Conservation (phyloP, 129 eudicot species). For the Ambrosia artemisiifolia region DNA sequence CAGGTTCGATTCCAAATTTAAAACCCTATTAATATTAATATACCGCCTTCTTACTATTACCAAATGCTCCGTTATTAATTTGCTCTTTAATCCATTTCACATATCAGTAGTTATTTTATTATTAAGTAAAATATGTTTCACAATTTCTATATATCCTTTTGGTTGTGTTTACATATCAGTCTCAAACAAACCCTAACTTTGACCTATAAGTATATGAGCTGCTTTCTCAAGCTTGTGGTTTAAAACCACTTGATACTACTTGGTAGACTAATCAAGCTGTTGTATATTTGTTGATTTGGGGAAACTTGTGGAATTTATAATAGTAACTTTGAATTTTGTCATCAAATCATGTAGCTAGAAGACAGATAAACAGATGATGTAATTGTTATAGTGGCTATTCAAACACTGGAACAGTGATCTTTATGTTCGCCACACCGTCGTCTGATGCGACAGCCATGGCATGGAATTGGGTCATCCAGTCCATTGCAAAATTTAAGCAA, state of each 20-base stretch:
- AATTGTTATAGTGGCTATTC: constrained; percentile 13
- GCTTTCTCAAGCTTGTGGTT: too few species aligned
- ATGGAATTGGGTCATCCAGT: constrained; percentile 39
- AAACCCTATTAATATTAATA: background rate
- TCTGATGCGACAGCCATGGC: constrained; percentile 19
- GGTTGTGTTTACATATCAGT: too few species aligned
- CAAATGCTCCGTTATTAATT: constrained; percentile 7
- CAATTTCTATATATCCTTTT: too few species aligned
- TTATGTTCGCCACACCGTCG: constrained; percentile 18
- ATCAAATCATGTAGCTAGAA: constrained; percentile 2
- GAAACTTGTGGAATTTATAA: background rate
- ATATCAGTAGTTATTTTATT: background rate
- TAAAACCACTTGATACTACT: too few species aligned
- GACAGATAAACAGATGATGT: constrained; percentile 2
- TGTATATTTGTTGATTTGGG: background rate
- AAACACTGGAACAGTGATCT: constrained; percentile 13
- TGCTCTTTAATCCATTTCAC: background rate
- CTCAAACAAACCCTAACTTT: too few species aligned
- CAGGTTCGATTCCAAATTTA: background rate
- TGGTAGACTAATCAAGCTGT: background rate
- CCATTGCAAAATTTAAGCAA: constrained; percentile 22
- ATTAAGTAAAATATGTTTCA: too few species aligned
- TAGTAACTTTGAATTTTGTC: background rate
- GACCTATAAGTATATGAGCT: too few species aligned
- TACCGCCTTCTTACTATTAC: background rate